Base-by-base conservation (phyloP, 2,329 filamentous ascomycete genomes). In the Pestalotiopsis sp. region DNA sequence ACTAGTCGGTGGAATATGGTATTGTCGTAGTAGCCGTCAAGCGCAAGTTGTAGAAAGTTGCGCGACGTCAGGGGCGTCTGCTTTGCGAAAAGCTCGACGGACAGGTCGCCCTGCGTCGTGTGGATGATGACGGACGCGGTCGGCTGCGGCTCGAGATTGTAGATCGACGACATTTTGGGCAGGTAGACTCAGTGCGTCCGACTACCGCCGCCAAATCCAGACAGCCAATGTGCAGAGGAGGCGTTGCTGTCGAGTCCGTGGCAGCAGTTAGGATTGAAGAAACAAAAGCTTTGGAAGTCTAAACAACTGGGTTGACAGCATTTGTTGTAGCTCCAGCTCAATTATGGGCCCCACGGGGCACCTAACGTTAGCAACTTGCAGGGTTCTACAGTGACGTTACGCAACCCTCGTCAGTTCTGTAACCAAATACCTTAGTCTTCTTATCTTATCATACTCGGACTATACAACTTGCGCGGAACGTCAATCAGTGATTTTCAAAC, bases 1-100 rank as follows among this genome's bases (percentile, higher is more conserved):
- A 97, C 91, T 5, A 98, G 86, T 27, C 96, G 93, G 83, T 99
- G 96, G 83, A 99, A 99, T 71, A 96, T 91, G 0, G 95, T 98
- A 77, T 92, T 91, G 75, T 94, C 91, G 84, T 98, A 99, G 84
- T 98, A 98, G 74, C 94, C 94, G 78, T 99, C 95, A 73, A 98
- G 88, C 78, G 93, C 96, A 77, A 95, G 92, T 80, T 99, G 96
- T 49, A 99, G 87, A 81, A 99, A 99, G 83, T 98, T 98, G 74
- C 95, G 94, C 78, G 92, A 94, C 31, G 96, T 92, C 71, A 98
- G 86, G 9, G 96, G 96, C 0, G 93, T 92, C 81, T 99, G 96
- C 78, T 96, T 96, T 20, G 95, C 95, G 85, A 97, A 99, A 68
- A 99, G 90, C 80, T 97, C 94, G 81, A 99, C 88, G 49, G 93